A percentile compares a stretch with the other conserved stretches of the same genome.
phyloP scores from a whole-genome alignment of 108 stramenopile species.

The Skeletonema potamos region DNA sequence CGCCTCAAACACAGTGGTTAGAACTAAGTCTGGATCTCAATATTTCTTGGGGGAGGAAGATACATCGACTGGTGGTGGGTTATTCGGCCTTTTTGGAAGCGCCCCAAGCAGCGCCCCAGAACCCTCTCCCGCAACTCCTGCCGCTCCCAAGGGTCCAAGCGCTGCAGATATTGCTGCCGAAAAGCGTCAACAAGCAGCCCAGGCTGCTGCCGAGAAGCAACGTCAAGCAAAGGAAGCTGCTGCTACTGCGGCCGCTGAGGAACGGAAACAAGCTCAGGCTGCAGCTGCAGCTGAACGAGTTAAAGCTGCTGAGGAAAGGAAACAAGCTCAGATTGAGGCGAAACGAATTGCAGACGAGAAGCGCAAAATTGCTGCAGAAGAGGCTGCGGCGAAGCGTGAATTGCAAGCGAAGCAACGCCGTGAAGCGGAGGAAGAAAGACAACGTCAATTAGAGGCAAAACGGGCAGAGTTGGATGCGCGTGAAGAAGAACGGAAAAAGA shows the following conservation, averaged over 20 bases:
- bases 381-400: constrained; percentile 5
- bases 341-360: constrained; percentile 10
- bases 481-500: constrained; percentile 1
- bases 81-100: constrained; percentile 17
- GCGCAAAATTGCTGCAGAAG: constrained; percentile 3
- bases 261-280: constrained; percentile 10
- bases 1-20: constrained; percentile 35
- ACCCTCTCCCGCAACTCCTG: neutral
- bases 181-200: constrained; percentile 14
- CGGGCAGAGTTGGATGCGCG: constrained; percentile 9
- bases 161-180: constrained; percentile 26
- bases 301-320: constrained; percentile 8
- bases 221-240: neutral
- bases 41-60: constrained; percentile 29
- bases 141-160: constrained; percentile 6
- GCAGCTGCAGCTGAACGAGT: constrained; percentile 4
- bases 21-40: constrained; percentile 54
- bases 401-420: constrained; percentile 12
- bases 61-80: neutral
- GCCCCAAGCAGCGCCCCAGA: neutral
- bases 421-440: constrained; percentile 16
- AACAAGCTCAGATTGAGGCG: constrained; percentile 11
- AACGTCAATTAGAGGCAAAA: constrained; percentile 2
- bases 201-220: constrained; percentile 5
- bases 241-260: constrained; percentile 16